Conservation (phyloP, 2,329 filamentous ascomycete genomes). For the Paecilomyces variotii region DNA sequence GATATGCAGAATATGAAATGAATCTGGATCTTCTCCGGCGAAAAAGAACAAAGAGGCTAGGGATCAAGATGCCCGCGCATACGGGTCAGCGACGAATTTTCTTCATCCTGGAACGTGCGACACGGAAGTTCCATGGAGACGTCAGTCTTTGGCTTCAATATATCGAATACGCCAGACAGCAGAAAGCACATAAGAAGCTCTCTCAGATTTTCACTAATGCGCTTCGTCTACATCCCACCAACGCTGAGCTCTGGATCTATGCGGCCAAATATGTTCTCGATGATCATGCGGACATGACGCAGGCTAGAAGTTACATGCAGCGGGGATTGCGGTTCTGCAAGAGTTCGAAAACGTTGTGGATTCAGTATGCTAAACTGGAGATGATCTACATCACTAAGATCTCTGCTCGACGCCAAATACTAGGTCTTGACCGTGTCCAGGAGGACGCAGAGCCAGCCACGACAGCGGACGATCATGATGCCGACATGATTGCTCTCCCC, state of each 20-base stretch:
- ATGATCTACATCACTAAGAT: constrained; percentile 86
- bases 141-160: constrained; percentile 83
- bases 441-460: constrained; percentile 31
- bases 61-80: constrained; percentile 63
- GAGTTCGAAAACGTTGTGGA: constrained; percentile 64
- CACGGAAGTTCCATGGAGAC: constrained; percentile 74
- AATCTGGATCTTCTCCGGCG: constrained; percentile 64
- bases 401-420: constrained; percentile 60
- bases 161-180: constrained; percentile 67
- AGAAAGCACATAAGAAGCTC: constrained; percentile 56
- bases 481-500: constrained; percentile 51
- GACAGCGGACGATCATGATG: constrained; percentile 39
- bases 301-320: constrained; percentile 78
- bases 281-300: constrained; percentile 74
- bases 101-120: constrained; percentile 79
- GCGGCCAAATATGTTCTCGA: constrained; percentile 74
- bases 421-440: constrained; percentile 49
- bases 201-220: constrained; percentile 56
- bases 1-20: constrained; percentile 68
- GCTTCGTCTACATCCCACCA: constrained; percentile 76
- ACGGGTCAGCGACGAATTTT: constrained; percentile 76
- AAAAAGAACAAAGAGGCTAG: constrained; percentile 75
- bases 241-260: constrained; percentile 74
- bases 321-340: constrained; percentile 85
- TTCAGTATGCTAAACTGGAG: constrained; percentile 85